These are phyloP conservation scores for Opeltia flavorubescens DNA, from an alignment of 495 filamentous ascomycete species.

Conservation along the genomic window DNA sequence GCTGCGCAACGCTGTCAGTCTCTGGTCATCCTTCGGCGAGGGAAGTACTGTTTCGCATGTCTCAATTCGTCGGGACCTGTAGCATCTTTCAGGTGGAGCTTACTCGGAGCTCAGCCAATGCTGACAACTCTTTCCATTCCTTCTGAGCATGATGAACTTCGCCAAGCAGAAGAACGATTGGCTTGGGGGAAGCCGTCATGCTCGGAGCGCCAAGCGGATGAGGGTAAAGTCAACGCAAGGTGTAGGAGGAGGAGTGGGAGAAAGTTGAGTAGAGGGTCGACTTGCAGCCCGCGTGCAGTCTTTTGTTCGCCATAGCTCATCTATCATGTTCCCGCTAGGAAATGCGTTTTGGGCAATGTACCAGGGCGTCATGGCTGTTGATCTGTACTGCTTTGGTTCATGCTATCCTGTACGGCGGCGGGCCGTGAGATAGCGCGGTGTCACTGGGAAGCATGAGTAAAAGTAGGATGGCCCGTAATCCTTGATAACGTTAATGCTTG, in stretches of 20 bases:
- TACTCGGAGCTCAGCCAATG: slow-evolving; percentile 41
- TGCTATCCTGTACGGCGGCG: background rate
- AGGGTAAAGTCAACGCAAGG: background rate
- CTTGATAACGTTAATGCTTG: no score
- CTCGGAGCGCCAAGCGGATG: background rate
- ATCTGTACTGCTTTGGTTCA: background rate
- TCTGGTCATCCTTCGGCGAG: no score
- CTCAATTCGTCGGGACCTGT: no score
- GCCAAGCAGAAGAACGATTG: slow-evolving; percentile 42
- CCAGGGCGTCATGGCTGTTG: background rate
- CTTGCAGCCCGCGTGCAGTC: background rate
- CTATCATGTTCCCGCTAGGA: background rate
- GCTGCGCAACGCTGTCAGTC: slow-evolving; percentile 21
- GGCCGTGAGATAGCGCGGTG: background rate
- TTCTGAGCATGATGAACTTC: slow-evolving; percentile 36
- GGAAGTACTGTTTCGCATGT: no score
- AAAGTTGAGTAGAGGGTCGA: background rate
- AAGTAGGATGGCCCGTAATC: no score
- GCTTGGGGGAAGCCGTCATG: slow-evolving; percentile 5
- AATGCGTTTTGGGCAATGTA: background rate
- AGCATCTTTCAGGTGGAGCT: background rate
- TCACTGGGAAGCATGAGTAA: no score
- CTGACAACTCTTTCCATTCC: slow-evolving; percentile 42
- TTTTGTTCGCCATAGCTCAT: background rate
- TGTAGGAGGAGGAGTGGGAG: background rate